Base-by-base conservation (phyloP, 805 yeast genomes). In the Ascoidea asiatica region DNA sequence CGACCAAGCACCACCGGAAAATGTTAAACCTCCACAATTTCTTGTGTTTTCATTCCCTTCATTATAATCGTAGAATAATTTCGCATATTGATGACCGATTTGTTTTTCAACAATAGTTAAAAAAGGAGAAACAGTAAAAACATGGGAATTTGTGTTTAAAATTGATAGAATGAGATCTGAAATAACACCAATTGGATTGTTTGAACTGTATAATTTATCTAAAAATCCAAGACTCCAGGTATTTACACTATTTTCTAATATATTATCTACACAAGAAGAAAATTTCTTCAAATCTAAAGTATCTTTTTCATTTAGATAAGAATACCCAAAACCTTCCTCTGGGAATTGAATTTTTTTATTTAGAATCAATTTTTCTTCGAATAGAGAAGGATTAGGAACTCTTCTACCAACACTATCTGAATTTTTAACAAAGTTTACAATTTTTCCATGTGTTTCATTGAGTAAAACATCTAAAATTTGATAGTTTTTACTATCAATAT, bases 181-280 rank as follows among this genome's bases (percentile, higher is more conserved):
- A 5, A 85, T 69, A 5, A 85, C 75, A 5, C 95, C 95, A 23
- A 84, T 79, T 1, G 95, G 89, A 55, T 84, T 85, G 21, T 85
- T 84, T n/a, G 85, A 75, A 0, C 94, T 94, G 52, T 85, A 85
- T 45, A 85, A 64, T 59, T 85, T 85, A 57, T 86, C 95, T 64
- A 85, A 61, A 55, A 85, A 85, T 1, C 94, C 94, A 0, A 85
- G 81, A 56, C 81, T 82, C 95, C 95, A 86, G 0, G 95, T 86
- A 43, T 79, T 83, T 38, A 82, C 86, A 0, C 90, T 81, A 53
- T 79, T 72, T 42, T 72, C 61, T 49, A 85, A 62, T 1, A 85
- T 43, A 11, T 40, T 29, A 37, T 46, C 49, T 6, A 46, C 21
- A 21, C n/a, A n/a, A n/a, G n/a, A n/a, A n/a, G n/a, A n/a, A n/a